Base-by-base conservation (phyloP, 1,284 basidiomycete genomes). In the Rhodotorula glutinis region DNA sequence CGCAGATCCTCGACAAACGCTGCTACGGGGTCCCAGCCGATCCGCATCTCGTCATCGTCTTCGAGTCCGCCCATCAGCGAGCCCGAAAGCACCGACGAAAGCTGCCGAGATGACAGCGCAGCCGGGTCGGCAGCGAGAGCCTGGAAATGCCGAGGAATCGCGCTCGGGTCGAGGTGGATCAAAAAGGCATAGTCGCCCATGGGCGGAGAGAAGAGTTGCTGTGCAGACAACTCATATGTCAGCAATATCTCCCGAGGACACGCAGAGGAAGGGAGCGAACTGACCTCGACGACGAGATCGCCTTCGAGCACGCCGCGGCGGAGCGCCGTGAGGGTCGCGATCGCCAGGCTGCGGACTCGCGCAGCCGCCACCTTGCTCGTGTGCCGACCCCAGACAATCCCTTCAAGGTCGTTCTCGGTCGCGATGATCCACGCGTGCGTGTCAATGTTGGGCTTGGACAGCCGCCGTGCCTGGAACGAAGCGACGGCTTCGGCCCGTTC, bases 181-280 rank as follows among this genome's bases (percentile, higher is more conserved):
- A 96, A 74, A 73, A 96, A 85, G 75, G 97, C 90, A 77, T 96
- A 98, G 76, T 93, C 88, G 14, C 85, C 81, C 0, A 85, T 84
- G 0, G 93, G 89, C 72, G 96, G 92, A 14, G 85, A 81, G 80
- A 98, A 96, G 57, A 98, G 82, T 25, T 84, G 81, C 88, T 93
- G 73, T 29, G 3, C 4, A 23, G 21, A 11, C 33, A 38, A 38
- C 5, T 38, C 23, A 2, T 10, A 5, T 2, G 49, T 70, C 47
- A 67, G 65, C 38, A 9, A 16, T 13, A 57, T 23, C 23, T 3
- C 2, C 25, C 47, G 38, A 54, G 14, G 2, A 29, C 19, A 14
- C 7, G 7, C 14, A 21, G 17, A 60, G 38, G 2, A 19, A 29
- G n/a, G 30, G 17, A 57, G 25, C 0, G 2, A 38, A 57, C 81